Conservation (phyloP, 768 basidiomycete genomes). For the Butyriboletus loyo region DNA sequence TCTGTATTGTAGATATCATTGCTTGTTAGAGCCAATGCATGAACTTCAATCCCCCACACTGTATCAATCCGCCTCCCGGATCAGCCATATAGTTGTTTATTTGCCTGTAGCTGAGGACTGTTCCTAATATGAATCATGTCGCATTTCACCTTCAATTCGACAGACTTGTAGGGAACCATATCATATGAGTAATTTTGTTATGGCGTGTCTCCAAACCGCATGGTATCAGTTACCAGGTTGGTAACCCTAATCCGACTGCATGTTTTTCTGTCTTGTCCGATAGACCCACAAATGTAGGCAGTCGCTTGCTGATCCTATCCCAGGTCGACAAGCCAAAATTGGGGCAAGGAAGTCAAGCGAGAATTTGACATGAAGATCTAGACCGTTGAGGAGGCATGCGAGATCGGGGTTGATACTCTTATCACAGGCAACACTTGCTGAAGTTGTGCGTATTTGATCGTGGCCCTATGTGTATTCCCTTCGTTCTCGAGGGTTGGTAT, state of each 20-base stretch:
- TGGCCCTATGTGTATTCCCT: conserved; percentile 6
- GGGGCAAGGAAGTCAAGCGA: conserved; percentile 29
- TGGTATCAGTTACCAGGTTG: conserved; percentile 28
- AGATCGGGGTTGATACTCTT: conserved; percentile 12
- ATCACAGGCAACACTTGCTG: conserved; percentile 1
- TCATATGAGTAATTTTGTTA: conserved; percentile 15
- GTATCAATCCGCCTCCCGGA: conserved; percentile 29
- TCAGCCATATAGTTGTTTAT: conserved; percentile 28
- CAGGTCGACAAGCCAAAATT: conserved; percentile 18
- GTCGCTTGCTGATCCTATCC: conserved; percentile 20
- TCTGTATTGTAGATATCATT: conserved; percentile 28
- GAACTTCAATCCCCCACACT: conserved; percentile 31
- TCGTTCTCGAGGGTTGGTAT: conserved; percentile 16
- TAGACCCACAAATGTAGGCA: conserved; percentile 16
- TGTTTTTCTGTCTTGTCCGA: conserved; percentile 17
- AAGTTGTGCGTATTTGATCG: conserved; percentile 4
- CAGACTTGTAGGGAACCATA: conserved; percentile 11
- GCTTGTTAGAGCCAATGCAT: conserved; percentile 29
- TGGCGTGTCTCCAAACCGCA: conserved; percentile 23
- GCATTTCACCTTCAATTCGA: conserved; percentile 22
- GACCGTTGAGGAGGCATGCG: conserved; percentile 12
- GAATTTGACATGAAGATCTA: conserved; percentile 28
- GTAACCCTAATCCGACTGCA: conserved; percentile 24
- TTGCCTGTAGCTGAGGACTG: conserved; percentile 28
- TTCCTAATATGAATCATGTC: conserved; percentile 22